Evolutionary conservation across 1,284 basidiomycete genomes (phyloP), one percentile per base, ranked within the genome.

Genomic region (Bjerkandera adusta): DNA sequence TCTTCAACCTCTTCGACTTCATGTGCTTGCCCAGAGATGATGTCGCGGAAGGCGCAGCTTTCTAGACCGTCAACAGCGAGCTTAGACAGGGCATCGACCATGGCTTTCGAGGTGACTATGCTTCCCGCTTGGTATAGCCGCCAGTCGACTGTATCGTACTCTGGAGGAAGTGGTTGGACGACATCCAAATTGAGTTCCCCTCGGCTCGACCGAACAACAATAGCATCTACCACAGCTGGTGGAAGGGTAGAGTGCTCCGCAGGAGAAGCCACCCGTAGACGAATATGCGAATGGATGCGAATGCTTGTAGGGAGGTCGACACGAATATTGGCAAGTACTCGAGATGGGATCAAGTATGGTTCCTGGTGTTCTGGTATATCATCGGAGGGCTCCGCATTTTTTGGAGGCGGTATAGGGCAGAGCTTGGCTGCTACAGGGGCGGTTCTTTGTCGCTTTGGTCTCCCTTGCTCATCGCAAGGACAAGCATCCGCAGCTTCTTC

Each of bases 401-500:
- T 49, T 30, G 33, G 29, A 15, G 22, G n/a, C 13, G 22, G 16
- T 22, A 39, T 26, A 11, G 45, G 41, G 4, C 55, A 46, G 4
- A 62, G 48, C 38, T 54, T 58, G 6, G 57, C 55, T 25, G 52
- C 27, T 3, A 51, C 50, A 1, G 60, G 60, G 2, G 48, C 49
- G 0, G 36, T 49, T 2, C 51, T 44, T 27, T 58, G 57, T n/a
- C 56, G 47, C 40, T 45, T 56, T 12, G 59, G 77, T 42, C 68
- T 64, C 3, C 82, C 81, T 16, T 68, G 61, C 13, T 81, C 79
- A 48, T 81, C 73, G 49, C 81, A 83, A 4, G 81, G 81, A 57
- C 81, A 85, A 54, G 76, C 71, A 49, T 83, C 79, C 1, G 73
- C 72, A 5, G 81, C 82, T 54, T 84, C 82, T 54, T 85, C 80